Base-by-base conservation (phyloP, 306 rosid genomes). In the Canavalia gladiata region DNA sequence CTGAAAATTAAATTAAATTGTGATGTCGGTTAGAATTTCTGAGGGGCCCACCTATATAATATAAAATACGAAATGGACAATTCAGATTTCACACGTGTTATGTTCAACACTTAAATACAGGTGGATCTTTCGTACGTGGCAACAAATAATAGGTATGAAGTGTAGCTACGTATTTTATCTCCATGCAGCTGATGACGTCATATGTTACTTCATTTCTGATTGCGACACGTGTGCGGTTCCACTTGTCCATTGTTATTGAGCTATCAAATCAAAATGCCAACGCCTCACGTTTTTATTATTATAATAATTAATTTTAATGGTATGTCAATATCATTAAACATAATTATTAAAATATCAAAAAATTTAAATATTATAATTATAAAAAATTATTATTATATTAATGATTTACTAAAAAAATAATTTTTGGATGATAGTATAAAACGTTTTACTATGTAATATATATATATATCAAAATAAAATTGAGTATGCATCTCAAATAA, bases 171-270 rank as follows among this genome's bases (percentile, higher is more conserved):
- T 66, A 12, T 39, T 75, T 68, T 87, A 65, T 68, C 69, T 75
- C 87, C 91, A 88, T 82, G 88, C 88, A 87, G 75, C 12, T 54
- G 56, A 64, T 86, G 87, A 86, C 79, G 47, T 84, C 83, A 85
- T 46, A 46, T 6, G 9, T 0, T 37, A 4, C 39, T 33, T 66
- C 4, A 25, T 34, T 54, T 0, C 8, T 49, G 29, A 3, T 34
- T 3, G 0, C 29, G 60, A 85, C 94, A 88, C 90, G 92, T 88
- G 88, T 79, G 76, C 86, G 90, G 87, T 58, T 72, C 18, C 18
- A 1, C 50, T 69, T 33, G n/a, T 49, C 10, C 71, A 1, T 10
- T 13, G 2, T 2, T 54, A 18, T n/a, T 59, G 18, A 47, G 55
- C 63, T 42, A 70, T 68, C 85, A 51, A 78, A 70, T 68, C 85